These are phyloP conservation scores for Albizia julibrissin DNA, from an alignment of 306 rosid genomes.

Conservation along the genomic window DNA sequence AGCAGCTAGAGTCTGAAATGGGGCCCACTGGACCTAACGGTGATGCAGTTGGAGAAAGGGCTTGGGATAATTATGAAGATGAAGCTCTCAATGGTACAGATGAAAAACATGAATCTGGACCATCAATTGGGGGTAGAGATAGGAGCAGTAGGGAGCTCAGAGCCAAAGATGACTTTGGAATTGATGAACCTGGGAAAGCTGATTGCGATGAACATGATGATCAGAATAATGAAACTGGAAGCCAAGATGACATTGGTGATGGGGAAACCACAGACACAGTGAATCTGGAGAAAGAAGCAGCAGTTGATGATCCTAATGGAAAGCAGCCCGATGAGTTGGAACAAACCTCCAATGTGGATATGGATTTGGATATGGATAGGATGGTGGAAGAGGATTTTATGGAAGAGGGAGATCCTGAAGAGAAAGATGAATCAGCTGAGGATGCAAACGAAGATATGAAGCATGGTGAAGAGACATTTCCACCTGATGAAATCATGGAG, in stretches of 20 bases:
- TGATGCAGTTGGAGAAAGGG: constrained; percentile 72
- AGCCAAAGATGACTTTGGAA: constrained; percentile 66
- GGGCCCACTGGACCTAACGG: constrained; percentile 74
- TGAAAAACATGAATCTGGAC: constrained; percentile 76
- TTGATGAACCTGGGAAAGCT: constrained; percentile 54
- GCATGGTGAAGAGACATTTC: constrained; percentile 46
- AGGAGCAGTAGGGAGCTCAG: constrained; percentile 67
- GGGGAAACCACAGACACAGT: constrained; percentile 50
- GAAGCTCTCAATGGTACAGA: constrained; percentile 50
- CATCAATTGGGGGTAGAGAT: constrained; percentile 64
- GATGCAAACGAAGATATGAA: constrained; percentile 37
- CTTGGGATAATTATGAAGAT: constrained; percentile 71
- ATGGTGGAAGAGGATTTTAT: constrained; percentile 47
- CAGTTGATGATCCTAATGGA: constrained; percentile 56
- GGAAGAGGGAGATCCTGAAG: constrained; percentile 57
- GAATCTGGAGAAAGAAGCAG: constrained; percentile 64
- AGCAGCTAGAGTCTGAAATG: constrained; percentile 64
- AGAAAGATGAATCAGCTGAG: constrained; percentile 46
- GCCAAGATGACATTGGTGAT: constrained; percentile 47
- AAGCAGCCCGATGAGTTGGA: constrained; percentile 59
- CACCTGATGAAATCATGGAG: constrained; percentile 67
- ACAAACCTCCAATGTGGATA: constrained; percentile 54
- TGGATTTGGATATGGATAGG: constrained; percentile 62
- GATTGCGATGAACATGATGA: constrained; percentile 50
- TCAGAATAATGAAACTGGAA: constrained; percentile 42